phyloP scores from a whole-genome alignment of 805 yeast species.

The Myxozyma melibiosi region DNA sequence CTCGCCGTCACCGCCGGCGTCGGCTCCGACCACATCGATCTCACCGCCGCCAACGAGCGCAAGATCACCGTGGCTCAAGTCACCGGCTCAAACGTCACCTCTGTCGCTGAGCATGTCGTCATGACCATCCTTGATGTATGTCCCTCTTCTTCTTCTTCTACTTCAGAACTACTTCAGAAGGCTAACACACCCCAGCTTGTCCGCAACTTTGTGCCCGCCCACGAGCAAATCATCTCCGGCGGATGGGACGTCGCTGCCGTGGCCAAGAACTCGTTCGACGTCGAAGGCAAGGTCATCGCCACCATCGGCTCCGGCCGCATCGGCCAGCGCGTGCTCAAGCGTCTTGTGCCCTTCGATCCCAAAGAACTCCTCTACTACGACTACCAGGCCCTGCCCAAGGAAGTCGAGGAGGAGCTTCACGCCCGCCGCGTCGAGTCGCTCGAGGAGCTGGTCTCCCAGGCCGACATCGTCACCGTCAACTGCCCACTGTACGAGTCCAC shows the following conservation, averaged over 20 bases:
- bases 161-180: background rate
- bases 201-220: constrained; percentile 78
- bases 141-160: background rate
- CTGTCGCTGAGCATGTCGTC: constrained; percentile 80
- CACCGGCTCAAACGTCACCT: constrained; percentile 77
- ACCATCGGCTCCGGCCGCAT: constrained; percentile 84
- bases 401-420: constrained; percentile 59
- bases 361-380: constrained; percentile 73
- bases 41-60: constrained; percentile 64
- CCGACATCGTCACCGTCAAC: constrained; percentile 76
- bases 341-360: constrained; percentile 72
- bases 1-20: constrained; percentile 78
- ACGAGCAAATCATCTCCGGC: constrained; percentile 61
- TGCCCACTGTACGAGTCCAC: constrained; percentile 75
- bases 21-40: constrained; percentile 80
- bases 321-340: constrained; percentile 73
- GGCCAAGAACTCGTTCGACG: constrained; percentile 72
- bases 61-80: constrained; percentile 74
- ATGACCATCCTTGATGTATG: constrained; percentile 63
- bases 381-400: constrained; percentile 66
- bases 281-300: constrained; percentile 75
- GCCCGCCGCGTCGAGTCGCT: constrained; percentile 66
- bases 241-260: constrained; percentile 78
- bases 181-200: constrained; percentile 50
- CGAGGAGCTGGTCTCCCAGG: constrained; percentile 58